These are phyloP conservation scores for Penicillium sp. DNA, from an alignment of 2,329 filamentous ascomycete species.

Conservation along the genomic window DNA sequence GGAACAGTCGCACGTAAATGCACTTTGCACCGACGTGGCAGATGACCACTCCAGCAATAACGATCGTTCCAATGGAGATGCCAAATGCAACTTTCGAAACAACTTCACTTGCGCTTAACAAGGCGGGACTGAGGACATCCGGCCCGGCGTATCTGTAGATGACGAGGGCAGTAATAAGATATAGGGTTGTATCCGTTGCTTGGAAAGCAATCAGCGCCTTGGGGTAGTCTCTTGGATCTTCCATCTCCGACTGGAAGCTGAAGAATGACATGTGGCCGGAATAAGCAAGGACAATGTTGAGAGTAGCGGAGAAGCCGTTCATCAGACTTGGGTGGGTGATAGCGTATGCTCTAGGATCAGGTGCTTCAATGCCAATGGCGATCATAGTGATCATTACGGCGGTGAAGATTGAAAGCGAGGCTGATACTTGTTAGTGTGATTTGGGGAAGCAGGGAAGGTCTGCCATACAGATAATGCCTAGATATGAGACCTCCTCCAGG, in stretches of 20 bases:
- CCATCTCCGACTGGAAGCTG: conserved; percentile 63
- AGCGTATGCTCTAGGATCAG: conserved; percentile 1
- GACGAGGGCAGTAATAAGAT: conserved; percentile 64
- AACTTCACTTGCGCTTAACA: conserved; percentile 57
- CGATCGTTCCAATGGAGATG: conserved; percentile 66
- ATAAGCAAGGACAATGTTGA: not conserved
- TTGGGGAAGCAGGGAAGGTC: not conserved
- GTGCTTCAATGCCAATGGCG: conserved; percentile 55
- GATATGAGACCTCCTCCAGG: conserved; percentile 52
- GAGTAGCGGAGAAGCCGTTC: not conserved
- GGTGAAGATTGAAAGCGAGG: conserved; percentile 62
- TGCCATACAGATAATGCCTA: not conserved
- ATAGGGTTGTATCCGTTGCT: conserved; percentile 58
- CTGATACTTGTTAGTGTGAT: conserved; percentile 27
- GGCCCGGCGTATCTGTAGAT: conserved; percentile 66
- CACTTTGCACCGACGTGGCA: conserved; percentile 65
- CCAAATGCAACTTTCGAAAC: conserved; percentile 66
- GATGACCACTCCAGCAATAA: conserved; percentile 69
- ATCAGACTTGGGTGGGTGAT: not conserved
- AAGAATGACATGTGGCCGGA: conserved; percentile 62
- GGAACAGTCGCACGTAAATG: conserved; percentile 63
- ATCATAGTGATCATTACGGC: conserved; percentile 67
- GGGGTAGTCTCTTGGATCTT: conserved; percentile 58
- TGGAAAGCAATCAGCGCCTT: conserved; percentile 65
- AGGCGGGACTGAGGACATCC: conserved; percentile 63